A percentile compares a stretch with the other conserved stretches of the same genome.
phyloP scores from a whole-genome alignment of 495 filamentous ascomycete genomes.

The Rostrohypoxylon terebratum region DNA sequence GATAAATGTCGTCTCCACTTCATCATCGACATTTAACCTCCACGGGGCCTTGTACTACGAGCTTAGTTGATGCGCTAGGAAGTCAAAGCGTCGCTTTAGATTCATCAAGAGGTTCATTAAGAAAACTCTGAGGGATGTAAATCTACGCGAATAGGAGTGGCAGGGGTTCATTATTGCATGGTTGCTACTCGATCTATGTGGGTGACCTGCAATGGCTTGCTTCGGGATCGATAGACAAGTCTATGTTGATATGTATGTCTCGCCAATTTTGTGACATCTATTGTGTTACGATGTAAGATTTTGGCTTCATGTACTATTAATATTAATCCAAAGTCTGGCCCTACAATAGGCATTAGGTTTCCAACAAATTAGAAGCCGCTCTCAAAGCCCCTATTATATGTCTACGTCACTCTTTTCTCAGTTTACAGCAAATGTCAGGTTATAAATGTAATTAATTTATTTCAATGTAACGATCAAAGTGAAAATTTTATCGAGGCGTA shows the following conservation, averaged over 20 bases:
- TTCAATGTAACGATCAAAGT: not conserved
- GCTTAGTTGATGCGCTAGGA: slow-evolving; percentile 32
- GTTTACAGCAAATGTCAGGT: not conserved
- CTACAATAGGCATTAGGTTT: not conserved
- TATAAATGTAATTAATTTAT: not conserved
- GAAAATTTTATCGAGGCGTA: not conserved
- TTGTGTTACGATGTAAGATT: not conserved
- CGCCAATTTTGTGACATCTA: not conserved
- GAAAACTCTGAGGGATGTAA: not conserved
- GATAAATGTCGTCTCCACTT: slow-evolving; percentile 27
- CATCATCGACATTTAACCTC: slow-evolving; percentile 25
- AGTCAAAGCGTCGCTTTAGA: slow-evolving; percentile 34
- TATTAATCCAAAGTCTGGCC: not conserved
- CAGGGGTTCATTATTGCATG: slow-evolving; percentile 10
- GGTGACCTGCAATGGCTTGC: slow-evolving; percentile 5
- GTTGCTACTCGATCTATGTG: slow-evolving; percentile 3
- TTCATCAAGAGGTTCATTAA: slow-evolving; percentile 8
- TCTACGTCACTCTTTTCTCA: not conserved
- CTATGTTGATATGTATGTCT: slow-evolving; percentile 4
- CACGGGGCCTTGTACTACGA: slow-evolving; percentile 34
- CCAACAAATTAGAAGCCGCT: not conserved
- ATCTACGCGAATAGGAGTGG: not conserved
- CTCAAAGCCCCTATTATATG: not conserved
- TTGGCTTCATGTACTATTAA: slow-evolving; percentile 1
- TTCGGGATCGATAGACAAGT: not conserved